phyloP scores from a whole-genome alignment of 2,329 filamentous ascomycete genomes.

The Fusarium cyanostomum region DNA sequence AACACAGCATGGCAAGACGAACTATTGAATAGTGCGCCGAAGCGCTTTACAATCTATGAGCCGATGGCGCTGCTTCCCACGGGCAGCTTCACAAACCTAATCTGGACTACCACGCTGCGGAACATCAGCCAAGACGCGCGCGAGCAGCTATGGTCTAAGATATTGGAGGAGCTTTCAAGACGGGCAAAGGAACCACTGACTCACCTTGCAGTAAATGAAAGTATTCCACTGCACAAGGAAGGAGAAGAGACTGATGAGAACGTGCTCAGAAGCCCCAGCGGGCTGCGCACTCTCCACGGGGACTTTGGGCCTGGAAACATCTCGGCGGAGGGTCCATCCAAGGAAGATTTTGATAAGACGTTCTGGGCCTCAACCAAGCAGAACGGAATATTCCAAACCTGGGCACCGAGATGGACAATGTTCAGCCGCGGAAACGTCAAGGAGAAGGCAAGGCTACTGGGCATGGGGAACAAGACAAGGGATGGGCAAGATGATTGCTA shows the following conservation, averaged over 20 bases:
- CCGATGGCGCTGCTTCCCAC: slow-evolving; percentile 69
- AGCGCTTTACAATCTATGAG: slow-evolving; percentile 68
- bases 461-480: slow-evolving; percentile 49
- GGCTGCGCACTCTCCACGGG: slow-evolving; percentile 75
- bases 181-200: slow-evolving; percentile 57
- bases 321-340: slow-evolving; percentile 43
- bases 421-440: slow-evolving; percentile 91
- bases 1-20: slow-evolving; percentile 30
- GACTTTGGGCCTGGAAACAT: slow-evolving; percentile 70
- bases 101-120: slow-evolving; percentile 54
- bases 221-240: slow-evolving; percentile 61
- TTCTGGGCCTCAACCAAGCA: slow-evolving; percentile 85
- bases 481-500: slow-evolving; percentile 47
- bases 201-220: slow-evolving; percentile 69
- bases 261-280: slow-evolving; percentile 75
- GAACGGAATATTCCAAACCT: slow-evolving; percentile 82
- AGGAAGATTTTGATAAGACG: slow-evolving; percentile 68
- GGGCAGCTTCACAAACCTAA: slow-evolving; percentile 60
- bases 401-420: slow-evolving; percentile 93
- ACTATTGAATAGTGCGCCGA: slow-evolving; percentile 58
- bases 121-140: slow-evolving; percentile 36
- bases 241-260: slow-evolving; percentile 62
- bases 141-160: slow-evolving; percentile 56
- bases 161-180: slow-evolving; percentile 58
- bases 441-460: slow-evolving; percentile 82